Evolutionary conservation across 192 early-diverging fungal genomes (phyloP), one percentile per base, ranked within the genome.

Genomic region (Lobulomyces angularis): DNA sequence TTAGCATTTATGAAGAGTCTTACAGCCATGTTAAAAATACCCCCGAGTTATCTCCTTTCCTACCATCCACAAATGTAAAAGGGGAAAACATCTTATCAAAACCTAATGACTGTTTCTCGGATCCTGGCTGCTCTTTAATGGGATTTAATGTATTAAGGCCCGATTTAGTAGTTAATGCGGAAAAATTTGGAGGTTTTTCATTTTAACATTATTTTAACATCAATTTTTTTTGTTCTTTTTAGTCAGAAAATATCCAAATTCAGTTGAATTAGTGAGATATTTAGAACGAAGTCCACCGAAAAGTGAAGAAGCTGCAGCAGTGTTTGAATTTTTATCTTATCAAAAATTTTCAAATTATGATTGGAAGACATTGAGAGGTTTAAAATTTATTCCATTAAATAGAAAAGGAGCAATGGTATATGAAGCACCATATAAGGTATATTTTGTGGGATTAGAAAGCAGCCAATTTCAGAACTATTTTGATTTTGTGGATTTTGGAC

Each of bases 101-200:
- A 2, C 87, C 87, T 5, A 44, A 32, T 7, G 71, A 80, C 7
- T 82, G 82, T 37, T 90, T 62, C 45, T 57, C 60, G 2, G 77
- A 81, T 42, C 58, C 72, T 4, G 59, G 59, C 1, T 68, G 69
- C 22, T 47, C 59, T 16, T 48, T 87, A 0, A 53, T 92, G 50
- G 79, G 69, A 0, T 88, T 85, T 35, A 46, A 63, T 5, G 65
- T 84, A 21, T 41, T 89, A 8, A 64, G 70, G 5, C 46, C 50
- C 19, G 69, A 78, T 24, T 49, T 81, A 11, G 36, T 57, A 1
- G 16, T 43, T 4, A 55, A 71, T 21, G 63, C 65, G 1, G 62
- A 67, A 3, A 81, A 76, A 53, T 59, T 92, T 22, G 79, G 83
- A 0, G 72, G n/a, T n/a, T n/a, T n/a, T n/a, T n/a, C n/a, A n/a